phyloP scores from a whole-genome alignment of 257 asterid species.

The Solanum sitiens region DNA sequence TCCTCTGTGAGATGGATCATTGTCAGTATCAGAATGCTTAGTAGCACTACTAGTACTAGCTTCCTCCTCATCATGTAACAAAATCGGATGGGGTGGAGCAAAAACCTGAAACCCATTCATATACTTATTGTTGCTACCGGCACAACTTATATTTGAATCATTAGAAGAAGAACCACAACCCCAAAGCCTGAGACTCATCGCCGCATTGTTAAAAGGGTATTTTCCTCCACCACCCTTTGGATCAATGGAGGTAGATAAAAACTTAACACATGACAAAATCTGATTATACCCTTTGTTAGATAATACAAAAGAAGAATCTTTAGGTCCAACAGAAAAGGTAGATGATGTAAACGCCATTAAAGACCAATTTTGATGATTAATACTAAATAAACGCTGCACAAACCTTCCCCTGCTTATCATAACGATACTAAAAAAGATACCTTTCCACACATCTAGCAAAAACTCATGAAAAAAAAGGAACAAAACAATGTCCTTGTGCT shows the following conservation, averaged over 20 bases:
- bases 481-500: background rate
- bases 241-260: background rate
- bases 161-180: constrained; percentile 9
- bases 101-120: constrained; percentile 21
- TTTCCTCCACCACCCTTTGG: background rate
- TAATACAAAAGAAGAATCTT: background rate
- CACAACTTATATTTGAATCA: constrained; percentile 1
- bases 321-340: background rate
- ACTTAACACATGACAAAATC: background rate
- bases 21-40: background rate
- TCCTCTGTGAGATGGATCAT: background rate
- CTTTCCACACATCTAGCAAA: background rate
- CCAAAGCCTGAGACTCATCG: constrained; percentile 7
- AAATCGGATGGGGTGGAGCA: constrained; percentile 22
- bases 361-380: background rate
- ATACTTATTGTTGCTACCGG: constrained; percentile 1
- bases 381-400: background rate
- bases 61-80: constrained; percentile 32
- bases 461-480: background rate
- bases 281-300: background rate
- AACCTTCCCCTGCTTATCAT: constrained; percentile 45
- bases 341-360: constrained; percentile 48
- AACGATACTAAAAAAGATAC: constrained; percentile 5
- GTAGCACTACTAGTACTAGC: background rate
- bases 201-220: constrained; percentile 2